Evolutionary conservation across 257 asterid genomes (phyloP).

Genomic region (Marsdenia floribunda): DNA sequence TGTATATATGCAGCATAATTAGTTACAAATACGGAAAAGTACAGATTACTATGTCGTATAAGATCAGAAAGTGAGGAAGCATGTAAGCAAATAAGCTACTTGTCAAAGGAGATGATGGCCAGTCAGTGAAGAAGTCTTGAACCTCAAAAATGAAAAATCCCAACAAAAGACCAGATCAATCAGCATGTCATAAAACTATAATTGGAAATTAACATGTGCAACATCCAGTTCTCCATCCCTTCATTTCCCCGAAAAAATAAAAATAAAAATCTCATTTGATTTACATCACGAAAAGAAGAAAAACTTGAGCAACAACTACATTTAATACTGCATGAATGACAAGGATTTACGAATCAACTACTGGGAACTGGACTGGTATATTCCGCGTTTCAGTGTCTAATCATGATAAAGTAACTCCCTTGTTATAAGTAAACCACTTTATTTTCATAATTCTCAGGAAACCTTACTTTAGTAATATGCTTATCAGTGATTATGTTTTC

Average conservation of each 20-base stretch:
- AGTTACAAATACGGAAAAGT: background rate
- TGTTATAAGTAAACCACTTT: background rate
- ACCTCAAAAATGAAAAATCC: background rate
- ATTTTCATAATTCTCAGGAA: background rate
- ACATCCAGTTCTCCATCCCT: background rate
- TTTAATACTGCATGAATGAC: background rate
- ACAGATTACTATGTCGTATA: background rate
- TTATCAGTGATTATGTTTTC: background rate
- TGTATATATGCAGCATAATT: background rate
- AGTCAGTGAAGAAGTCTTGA: background rate
- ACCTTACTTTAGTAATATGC: background rate
- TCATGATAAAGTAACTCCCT: background rate
- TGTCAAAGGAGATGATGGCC: background rate
- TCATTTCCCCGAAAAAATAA: background rate
- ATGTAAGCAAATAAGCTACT: background rate
- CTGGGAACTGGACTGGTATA: background rate
- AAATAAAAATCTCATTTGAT: background rate
- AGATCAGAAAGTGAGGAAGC: background rate
- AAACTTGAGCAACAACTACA: background rate
- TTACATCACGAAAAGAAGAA: background rate
- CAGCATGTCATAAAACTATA: background rate
- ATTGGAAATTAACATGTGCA: too few relatives aligned
- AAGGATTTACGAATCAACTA: background rate
- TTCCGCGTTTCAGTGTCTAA: background rate
- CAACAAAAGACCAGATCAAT: background rate